Evolutionary conservation across 2,329 filamentous ascomycete genomes (phyloP), one percentile per base, ranked within the genome.

Genomic region (Penicillium sp.): DNA sequence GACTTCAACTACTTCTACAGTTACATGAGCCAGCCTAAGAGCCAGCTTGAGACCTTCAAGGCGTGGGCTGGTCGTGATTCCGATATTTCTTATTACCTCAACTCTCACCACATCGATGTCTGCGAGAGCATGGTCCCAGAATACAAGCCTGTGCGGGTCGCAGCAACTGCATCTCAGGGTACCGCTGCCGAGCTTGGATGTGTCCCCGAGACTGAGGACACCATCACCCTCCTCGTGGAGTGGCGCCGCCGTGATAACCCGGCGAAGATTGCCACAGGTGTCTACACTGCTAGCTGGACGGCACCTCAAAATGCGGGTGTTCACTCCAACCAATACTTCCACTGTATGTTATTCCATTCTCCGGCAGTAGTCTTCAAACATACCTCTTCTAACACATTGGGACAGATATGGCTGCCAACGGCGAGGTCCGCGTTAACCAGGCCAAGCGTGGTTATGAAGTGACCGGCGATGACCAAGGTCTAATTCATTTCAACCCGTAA

Each of bases 1-100:
- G 91, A 96, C 77, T 97, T 97, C 85, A 96, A 96, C 81, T 97
- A 97, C 82, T 97, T 96, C 74, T 97, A 96, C 82, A 89, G 85
- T 66, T 97, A 97, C 83, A 96, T 96, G 92, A 90, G 87, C 48
- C 92, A 96, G 80, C 89, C 88, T 58, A 96, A 95, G 78, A 90
- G 83, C 49, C 92, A 96, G 78, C 84, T 96, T 46, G 89, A 95
- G 80, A 96, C 92, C 0, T 96, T 96, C 85, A 92, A 91, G 76
- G 89, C 91, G 3, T 96, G 92, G 92, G 92, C 92, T 0, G 92
- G 92, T 61, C 86, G 88, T 67, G 92, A 96, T 66, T 92, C 88
- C 31, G 93, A 97, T 74, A 97, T 97, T 67, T 92, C 88, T 10
- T 97, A 97, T 80, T 97, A 97, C 76, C 85, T 97, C 63, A 97